phyloP scores from a whole-genome alignment of 768 basidiomycete species.

The Amanita thiersii region DNA sequence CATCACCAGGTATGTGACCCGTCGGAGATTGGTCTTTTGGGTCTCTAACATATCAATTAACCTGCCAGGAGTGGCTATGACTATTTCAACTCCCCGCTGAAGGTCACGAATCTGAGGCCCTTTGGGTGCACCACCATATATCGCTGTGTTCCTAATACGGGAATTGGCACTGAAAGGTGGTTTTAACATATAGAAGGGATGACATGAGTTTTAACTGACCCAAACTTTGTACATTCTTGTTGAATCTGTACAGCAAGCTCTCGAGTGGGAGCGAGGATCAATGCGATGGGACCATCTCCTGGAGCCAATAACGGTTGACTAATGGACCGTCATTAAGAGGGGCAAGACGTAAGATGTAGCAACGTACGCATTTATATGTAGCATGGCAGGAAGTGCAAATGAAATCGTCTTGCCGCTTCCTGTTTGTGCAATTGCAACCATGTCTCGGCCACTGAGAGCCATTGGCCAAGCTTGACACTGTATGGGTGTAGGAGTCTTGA shows the following conservation, averaged over 20 bases:
- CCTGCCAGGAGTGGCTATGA: conserved; percentile 99
- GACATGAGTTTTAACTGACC: conserved; percentile 36
- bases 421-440: conserved; percentile 96
- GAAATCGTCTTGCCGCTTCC: conserved; percentile 98
- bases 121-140: conserved; percentile 98
- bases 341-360: background rate
- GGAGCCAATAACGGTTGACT: conserved; percentile 89
- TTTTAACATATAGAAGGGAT: conserved; percentile 1
- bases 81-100: conserved; percentile 94
- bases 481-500: conserved; percentile 85
- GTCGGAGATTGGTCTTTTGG: conserved; percentile 91
- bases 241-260: conserved; percentile 99
- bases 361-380: conserved; percentile 97
- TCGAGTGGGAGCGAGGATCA: conserved; percentile 95
- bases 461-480: conserved; percentile 99
- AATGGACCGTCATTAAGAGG: too few relatives aligned
- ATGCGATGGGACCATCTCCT: conserved; percentile 95
- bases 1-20: conserved; percentile 97
- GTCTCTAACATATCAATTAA: conserved; percentile 98
- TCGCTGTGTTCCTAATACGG: conserved; percentile 95
- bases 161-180: conserved; percentile 60
- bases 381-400: conserved; percentile 97
- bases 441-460: conserved; percentile 90
- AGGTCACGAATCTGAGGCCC: conserved; percentile 97
- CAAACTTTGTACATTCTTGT: conserved; percentile 97